Evolutionary conservation across 257 asterid genomes (phyloP), one percentile per base, ranked within the genome.

Genomic region (Buddleja alternifolia): DNA sequence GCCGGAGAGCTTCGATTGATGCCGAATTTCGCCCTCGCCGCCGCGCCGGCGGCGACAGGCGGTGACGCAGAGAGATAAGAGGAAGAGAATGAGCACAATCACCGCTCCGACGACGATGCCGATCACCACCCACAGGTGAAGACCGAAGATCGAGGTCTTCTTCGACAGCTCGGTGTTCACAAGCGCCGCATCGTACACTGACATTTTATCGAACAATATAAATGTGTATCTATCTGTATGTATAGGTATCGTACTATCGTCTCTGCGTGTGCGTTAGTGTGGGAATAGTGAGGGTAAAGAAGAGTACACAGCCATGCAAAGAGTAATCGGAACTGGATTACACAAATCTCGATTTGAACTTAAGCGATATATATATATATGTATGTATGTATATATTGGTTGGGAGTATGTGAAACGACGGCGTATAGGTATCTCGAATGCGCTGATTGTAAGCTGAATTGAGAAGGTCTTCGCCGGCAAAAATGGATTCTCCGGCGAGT

Each of bases 71-170:
- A 93, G 82, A 6, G 97, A 93, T 3, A 86, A 41, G 0, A 90
- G 77, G 67, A 93, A 90, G 21, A 93, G 82, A 32, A 93, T 80
- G 37, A 93, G 85, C 61, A 90, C 97, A 70, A 93, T 85, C 44
- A 84, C 95, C 8, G 81, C 96, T 68, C 98, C 98, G 15, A 84
- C 88, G 63, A 90, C 77, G 61, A 93, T 90, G 34, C 98, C 98
- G 63, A 93, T 90, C 67, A 93, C 95, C 45, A 87, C 95, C 95
- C 96, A 84, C 10, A 93, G 82, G 50, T 78, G 88, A 42, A 93
- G 81, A 14, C 98, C 98, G 70, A 93, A 93, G 71, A 93, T 88
- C 77, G 94, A 84, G 45, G 98, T 90, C 62, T 75, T 78, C 77
- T 85, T 90, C 39, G 98, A 93, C 41, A 93, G 80, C 81, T 88